phyloP scores from a whole-genome alignment of 495 filamentous ascomycete genomes.

The Rhizodiscina lignyota region DNA sequence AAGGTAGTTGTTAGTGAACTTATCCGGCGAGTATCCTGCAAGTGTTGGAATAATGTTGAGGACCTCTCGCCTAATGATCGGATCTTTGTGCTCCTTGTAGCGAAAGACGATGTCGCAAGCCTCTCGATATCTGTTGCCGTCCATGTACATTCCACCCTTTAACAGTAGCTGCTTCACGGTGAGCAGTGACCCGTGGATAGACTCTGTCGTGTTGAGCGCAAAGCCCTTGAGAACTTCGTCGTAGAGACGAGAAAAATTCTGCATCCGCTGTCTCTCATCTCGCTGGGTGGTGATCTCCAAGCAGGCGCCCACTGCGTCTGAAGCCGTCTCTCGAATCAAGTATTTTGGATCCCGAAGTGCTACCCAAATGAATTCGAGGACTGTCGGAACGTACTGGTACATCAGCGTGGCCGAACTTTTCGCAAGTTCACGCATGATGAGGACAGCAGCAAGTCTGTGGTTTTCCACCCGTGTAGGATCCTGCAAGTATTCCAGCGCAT shows the following conservation, averaged over 20 bases:
- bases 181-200: constrained; percentile 79
- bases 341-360: constrained; percentile 76
- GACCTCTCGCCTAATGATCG: constrained; percentile 71
- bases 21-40: constrained; percentile 77
- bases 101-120: constrained; percentile 81
- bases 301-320: constrained; percentile 78
- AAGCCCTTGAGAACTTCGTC: constrained; percentile 67
- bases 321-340: constrained; percentile 79
- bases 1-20: constrained; percentile 68
- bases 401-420: constrained; percentile 83
- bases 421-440: constrained; percentile 78
- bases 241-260: constrained; percentile 76
- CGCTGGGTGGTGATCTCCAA: constrained; percentile 86
- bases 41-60: constrained; percentile 79
- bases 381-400: constrained; percentile 75
- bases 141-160: constrained; percentile 98
- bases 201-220: constrained; percentile 61
- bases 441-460: constrained; percentile 75
- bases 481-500: constrained; percentile 87
- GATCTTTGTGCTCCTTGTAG: constrained; percentile 80
- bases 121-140: constrained; percentile 50
- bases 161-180: constrained; percentile 79
- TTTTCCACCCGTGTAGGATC: constrained; percentile 64
- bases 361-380: constrained; percentile 92
- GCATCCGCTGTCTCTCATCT: constrained; percentile 66